Evolutionary conservation across 257 asterid species (phyloP), one percentile per base, ranked within the genome.

Genomic region (Capsicum rhomboideum): DNA sequence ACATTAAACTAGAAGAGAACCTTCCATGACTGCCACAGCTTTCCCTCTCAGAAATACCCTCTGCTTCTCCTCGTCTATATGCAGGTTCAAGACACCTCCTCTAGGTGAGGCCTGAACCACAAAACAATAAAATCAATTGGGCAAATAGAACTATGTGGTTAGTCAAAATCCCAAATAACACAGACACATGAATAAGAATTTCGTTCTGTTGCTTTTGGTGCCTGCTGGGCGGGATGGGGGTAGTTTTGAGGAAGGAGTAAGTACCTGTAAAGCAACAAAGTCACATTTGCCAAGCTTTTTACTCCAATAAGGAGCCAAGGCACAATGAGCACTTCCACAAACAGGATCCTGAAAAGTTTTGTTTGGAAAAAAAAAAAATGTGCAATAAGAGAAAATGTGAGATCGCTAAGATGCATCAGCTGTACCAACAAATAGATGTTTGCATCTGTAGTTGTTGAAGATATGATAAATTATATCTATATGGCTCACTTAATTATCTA

Each of bases 241-340:
- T 34, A 34, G 29, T 42, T 42, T 40, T 28, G 42, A 63, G 20
- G 71, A 28, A 83, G 3, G 52, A 29, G 18, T 26, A 4, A 8
- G 63, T 89, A 94, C 98, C 88, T 89, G 93, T 84, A 92, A 96
- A 37, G 99, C 98, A 37, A 87, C 54, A 23, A 97, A 87, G 75
- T 93, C 94, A 61, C 66, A 53, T 88, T 97, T 95, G 37, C 92
- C 97, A 1, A 97, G 98, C 92, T 83, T 92, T 83, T 90, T 94
- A 91, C 92, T 85, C 98, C 99, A 96, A 84, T 91, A 96, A 53
- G 89, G 82, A 21, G 90, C 97, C 80, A 97, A 84, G 28, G 98
- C 95, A 88, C 99, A 97, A 79, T 97, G 98, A 31, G 93, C 97
- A 80, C 98, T 94, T 78, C 99, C 99, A 85, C 94, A 89, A 67